These are phyloP conservation scores for Trichoderma asperellum DNA, from an alignment of 2,329 filamentous ascomycete species.

Conservation along the genomic window DNA sequence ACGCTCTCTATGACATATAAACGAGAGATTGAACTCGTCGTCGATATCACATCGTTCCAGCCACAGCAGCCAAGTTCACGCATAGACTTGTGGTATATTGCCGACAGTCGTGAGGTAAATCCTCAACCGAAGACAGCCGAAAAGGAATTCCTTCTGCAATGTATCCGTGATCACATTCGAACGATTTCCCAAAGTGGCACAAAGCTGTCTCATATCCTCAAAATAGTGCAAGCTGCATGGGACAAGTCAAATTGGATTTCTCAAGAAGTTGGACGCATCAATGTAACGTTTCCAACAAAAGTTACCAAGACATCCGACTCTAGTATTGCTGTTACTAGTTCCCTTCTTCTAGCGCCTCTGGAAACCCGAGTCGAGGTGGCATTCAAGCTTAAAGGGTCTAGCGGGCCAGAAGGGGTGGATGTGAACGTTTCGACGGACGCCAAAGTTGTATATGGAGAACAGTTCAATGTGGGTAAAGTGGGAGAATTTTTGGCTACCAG, in stretches of 20 bases:
- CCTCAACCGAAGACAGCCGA: conserved; percentile 63
- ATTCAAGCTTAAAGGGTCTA: conserved; percentile 58
- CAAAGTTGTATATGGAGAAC: conserved; percentile 74
- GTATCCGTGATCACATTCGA: conserved; percentile 70
- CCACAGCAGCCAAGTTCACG: conserved; percentile 51
- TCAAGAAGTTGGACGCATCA: conserved; percentile 64
- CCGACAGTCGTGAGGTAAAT: conserved; percentile 57
- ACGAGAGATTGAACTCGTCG: conserved; percentile 72
- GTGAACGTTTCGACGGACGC: conserved; percentile 60
- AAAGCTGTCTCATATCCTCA: conserved; percentile 60
- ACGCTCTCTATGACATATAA: conserved; percentile 74
- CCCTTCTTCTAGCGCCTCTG: conserved; percentile 65
- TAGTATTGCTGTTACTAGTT: conserved; percentile 63
- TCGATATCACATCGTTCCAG: conserved; percentile 68
- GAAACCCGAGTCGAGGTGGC: conserved; percentile 70
- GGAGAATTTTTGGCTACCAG: conserved; percentile 66
- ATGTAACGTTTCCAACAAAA: conserved; percentile 66
- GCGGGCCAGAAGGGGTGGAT: conserved; percentile 54
- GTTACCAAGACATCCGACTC: conserved; percentile 68
- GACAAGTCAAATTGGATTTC: conserved; percentile 63
- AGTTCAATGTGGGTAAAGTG: conserved; percentile 76
- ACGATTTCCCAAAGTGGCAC: conserved; percentile 62
- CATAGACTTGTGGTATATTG: conserved; percentile 74
- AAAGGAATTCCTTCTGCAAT: conserved; percentile 75
- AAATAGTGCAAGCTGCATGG: conserved; percentile 66